Evolutionary conservation across 2,329 filamentous ascomycete species (phyloP), one percentile per base, ranked within the genome.

Genomic region (Cytospora chrysosperma): DNA sequence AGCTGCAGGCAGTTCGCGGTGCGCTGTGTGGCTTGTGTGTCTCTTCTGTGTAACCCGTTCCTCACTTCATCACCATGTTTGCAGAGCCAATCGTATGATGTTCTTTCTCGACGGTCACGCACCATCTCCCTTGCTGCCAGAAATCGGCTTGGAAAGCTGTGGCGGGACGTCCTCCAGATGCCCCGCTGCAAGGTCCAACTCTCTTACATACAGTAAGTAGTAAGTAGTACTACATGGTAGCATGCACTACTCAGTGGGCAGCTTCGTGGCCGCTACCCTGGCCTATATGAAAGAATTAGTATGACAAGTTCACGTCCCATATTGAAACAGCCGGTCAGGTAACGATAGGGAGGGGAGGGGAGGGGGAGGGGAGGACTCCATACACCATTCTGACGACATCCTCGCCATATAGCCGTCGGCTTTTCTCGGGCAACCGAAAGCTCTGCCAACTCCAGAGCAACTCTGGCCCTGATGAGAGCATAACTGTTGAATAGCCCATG

Each of bases 101-200:
- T 47, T 40, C 26, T 59, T 49, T 49, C 37, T 61, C 37, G 34
- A 8, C 8, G 34, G 34, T 37, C 13, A 37, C 34, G 54, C 37
- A 55, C 47, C 58, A 43, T 52, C 40, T 52, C 58, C 58, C 50
- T 37, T 60, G 58, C 58, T 60, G 58, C 58, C 34, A 27, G 28
- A 37, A 32, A 52, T 40, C 34, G 50, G 51, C 24, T 32, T 47
- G 40, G n/a, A n/a, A n/a, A 49, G 58, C 15, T 43, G 30, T 49
- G 37, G 51, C 55, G 27, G 34, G 34, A 54, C n/a, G 9, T 50
- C 43, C 34, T 61, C 27, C 27, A 27, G 37, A 40, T 55, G 58
- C 58, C 58, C 58, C 58, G 50, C 58, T 61, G 21, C 21, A 37
- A 55, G 10, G 37, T 34, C 50, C 58, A 40, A 60, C 50, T 40